Evolutionary conservation across 306 rosid species (phyloP).

Genomic region (Sophora flavescens): DNA sequence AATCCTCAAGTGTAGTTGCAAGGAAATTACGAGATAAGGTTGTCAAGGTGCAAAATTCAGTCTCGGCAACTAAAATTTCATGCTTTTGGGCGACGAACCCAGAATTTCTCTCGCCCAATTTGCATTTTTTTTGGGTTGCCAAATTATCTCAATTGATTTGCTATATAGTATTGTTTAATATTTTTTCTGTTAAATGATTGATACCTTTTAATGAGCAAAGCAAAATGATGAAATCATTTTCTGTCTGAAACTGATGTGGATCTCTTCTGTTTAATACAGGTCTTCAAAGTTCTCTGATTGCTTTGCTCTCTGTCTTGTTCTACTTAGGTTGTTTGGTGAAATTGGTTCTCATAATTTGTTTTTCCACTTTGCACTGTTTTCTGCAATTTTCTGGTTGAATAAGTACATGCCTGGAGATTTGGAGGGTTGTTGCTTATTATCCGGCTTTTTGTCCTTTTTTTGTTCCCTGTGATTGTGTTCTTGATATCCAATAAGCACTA

Average conservation of each 20-base stretch:
- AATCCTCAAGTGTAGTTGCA: slow-evolving; percentile 51
- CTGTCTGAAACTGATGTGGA: slow-evolving; percentile 54
- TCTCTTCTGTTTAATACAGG: slow-evolving; percentile 9
- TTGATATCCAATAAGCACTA: background rate
- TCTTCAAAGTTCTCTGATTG: slow-evolving; percentile 70
- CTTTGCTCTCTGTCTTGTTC: slow-evolving; percentile 29
- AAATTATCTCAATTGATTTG: background rate
- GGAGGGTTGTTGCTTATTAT: background rate
- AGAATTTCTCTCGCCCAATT: slow-evolving; percentile 25
- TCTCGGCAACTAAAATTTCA: slow-evolving; percentile 36
- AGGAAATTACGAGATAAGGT: slow-evolving; percentile 60
- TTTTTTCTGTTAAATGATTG: background rate
- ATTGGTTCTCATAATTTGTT: background rate
- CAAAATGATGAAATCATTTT: slow-evolving; percentile 51
- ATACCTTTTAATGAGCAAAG: slow-evolving; percentile 37
- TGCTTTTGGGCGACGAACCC: slow-evolving; percentile 18
- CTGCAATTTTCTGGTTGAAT: background rate
- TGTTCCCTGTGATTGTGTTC: background rate
- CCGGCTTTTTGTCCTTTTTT: background rate
- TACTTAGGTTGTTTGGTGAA: background rate
- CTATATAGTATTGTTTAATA: background rate
- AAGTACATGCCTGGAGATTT: background rate
- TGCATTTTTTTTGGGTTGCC: slow-evolving; percentile 26
- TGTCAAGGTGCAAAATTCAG: slow-evolving; percentile 56
- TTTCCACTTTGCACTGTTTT: background rate